Evolutionary conservation across 192 early-diverging fungal species (phyloP).

Genomic region (Entomortierella chlamydospora): DNA sequence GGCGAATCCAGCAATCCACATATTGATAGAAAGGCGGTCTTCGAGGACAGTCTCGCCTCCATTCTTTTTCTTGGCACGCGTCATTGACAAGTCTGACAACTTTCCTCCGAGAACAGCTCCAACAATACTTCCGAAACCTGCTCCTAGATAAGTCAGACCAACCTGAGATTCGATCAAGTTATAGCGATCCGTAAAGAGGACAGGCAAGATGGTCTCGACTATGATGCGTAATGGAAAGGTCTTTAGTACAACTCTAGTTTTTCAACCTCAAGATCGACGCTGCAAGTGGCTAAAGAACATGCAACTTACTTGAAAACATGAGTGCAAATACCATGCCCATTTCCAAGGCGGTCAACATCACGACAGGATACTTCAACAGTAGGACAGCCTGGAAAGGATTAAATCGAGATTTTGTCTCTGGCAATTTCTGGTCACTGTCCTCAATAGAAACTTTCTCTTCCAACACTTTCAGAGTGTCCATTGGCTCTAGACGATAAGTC

Average conservation of each 20-base stretch:
- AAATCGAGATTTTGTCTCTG: constrained; percentile 12
- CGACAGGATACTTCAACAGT: constrained; percentile 53
- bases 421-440: neutral
- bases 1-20: constrained; percentile 57
- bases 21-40: constrained; percentile 56
- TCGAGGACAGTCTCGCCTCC: constrained; percentile 51
- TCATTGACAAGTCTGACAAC: constrained; percentile 54
- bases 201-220: constrained; percentile 43
- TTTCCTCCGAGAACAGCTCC: constrained; percentile 54
- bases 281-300: neutral
- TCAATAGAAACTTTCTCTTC: constrained; percentile 14
- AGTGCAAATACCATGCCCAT: constrained; percentile 58
- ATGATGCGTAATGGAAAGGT: no score
- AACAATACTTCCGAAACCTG: constrained; percentile 56
- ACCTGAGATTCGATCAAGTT: constrained; percentile 19
- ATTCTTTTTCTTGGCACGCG: constrained; percentile 35
- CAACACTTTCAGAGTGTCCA: constrained; percentile 1
- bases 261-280: no score
- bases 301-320: constrained; percentile 60
- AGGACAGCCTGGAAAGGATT: constrained; percentile 56
- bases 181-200: constrained; percentile 28
- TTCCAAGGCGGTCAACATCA: constrained; percentile 49
- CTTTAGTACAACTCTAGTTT: no score
- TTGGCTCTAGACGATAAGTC: constrained; percentile 51
- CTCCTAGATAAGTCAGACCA: constrained; percentile 51